Percentiles rank a stretch among this genome's conserved stretches.
Evolutionary conservation across 1,284 basidiomycete genomes (phyloP).

Genomic region (Porogramme epimiltina): DNA sequence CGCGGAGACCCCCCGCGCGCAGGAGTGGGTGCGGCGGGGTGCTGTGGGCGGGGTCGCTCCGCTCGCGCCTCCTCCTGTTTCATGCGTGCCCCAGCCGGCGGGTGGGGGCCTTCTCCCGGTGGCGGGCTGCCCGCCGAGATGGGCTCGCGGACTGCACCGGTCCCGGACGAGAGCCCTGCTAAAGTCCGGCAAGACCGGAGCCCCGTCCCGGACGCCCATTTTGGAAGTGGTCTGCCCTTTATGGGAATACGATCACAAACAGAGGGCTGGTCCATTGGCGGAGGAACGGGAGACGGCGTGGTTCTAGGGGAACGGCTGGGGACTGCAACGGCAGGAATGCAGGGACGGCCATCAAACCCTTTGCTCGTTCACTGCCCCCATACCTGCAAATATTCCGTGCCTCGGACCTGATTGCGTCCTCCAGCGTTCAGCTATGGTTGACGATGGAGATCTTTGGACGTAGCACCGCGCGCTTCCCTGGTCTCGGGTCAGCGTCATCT

Average conservation of each 20-base stretch:
- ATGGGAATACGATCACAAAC: too few relatives aligned
- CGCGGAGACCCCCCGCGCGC: too few relatives aligned
- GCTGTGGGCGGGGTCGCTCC: not conserved
- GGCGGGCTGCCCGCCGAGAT: not conserved
- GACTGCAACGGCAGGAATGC: too few relatives aligned
- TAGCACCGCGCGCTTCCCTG: conserved; percentile 5
- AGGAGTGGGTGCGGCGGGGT: too few relatives aligned
- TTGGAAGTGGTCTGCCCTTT: not conserved
- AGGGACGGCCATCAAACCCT: too few relatives aligned
- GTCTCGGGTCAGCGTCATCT: not conserved
- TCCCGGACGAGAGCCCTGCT: not conserved
- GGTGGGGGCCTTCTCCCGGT: not conserved
- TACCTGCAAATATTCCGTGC: too few relatives aligned
- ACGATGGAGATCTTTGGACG: conserved; percentile 2
- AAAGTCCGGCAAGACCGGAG: not conserved
- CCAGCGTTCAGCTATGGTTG: not conserved
- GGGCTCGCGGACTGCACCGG: not conserved
- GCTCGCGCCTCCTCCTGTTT: not conserved
- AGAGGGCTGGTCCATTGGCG: too few relatives aligned
- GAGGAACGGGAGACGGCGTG: too few relatives aligned
- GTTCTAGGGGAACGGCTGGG: too few relatives aligned
- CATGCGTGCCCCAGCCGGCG: not conserved
- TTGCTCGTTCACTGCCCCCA: too few relatives aligned
- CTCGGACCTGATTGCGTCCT: not conserved
- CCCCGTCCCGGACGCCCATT: not conserved